Base-by-base conservation (phyloP, 768 basidiomycete species). In the Tubosaeta sp. region DNA sequence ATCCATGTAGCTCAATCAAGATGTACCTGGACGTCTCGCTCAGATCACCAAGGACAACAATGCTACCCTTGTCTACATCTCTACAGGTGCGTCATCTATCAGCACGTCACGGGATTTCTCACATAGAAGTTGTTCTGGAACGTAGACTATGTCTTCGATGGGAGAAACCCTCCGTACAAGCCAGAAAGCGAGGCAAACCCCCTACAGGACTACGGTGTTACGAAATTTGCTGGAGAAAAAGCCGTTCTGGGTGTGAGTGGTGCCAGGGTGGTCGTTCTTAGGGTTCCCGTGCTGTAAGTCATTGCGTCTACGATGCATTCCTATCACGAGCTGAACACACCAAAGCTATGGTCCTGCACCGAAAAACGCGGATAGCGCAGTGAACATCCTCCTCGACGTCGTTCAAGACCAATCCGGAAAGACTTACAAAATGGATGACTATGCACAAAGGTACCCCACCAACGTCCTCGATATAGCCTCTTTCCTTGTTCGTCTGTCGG, bases 101-200 rank as follows among this genome's bases (percentile, higher is more conserved):
- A 34, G 30, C 21, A 40, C 24, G 31, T 11, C 35, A 24, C 31
- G 41, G 30, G 19, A 22, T 32, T 49, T 58, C 49, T 49, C 46
- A 60, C 44, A 39, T 25, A 9, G 40, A 54, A 45, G 21, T 18
- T 30, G 3, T 49, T 55, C 47, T 36, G 40, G 22, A 41, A 46
- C 22, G 25, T 58, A 86, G 94, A 99, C 69, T 97, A 97, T 70
- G 93, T 99, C 14, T 98, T 98, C 63, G 91, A 94, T 56, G 95
- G 95, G 1, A 84, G 79, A n/a, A 83, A 85, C 1, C 91, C 95
- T 3, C 93, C 94, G 0, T 99, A 99, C 72, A 76, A 79, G 6
- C 86, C 91, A 0, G 75, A 76, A 7, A 82, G 86, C 13, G 62
- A 68, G 29, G 81, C 90, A 12, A 90, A 93, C 62, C 95, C 95